These are phyloP conservation scores for Ustilago hordei DNA, from an alignment of 1,284 basidiomycete species.

Conservation along the genomic window DNA sequence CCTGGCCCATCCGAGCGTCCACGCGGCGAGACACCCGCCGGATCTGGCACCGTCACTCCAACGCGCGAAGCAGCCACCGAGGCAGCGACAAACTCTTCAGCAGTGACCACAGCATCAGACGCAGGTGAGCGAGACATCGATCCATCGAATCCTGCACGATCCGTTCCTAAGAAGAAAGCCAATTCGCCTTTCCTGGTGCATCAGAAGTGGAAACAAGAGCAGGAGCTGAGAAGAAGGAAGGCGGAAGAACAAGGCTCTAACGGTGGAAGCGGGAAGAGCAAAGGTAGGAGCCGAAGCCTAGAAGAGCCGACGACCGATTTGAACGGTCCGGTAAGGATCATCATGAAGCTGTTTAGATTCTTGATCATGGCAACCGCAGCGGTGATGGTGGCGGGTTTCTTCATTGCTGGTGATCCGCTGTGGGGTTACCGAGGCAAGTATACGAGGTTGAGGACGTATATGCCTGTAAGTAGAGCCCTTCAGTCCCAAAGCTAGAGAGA, in stretches of 20 bases:
- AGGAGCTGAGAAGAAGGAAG: slow-evolving; percentile 49
- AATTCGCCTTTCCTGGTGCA: slow-evolving; percentile 64
- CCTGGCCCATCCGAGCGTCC: slow-evolving; percentile 47
- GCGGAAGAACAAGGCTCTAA: slow-evolving; percentile 39
- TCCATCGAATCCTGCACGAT: slow-evolving; percentile 58
- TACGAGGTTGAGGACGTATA: slow-evolving; percentile 55
- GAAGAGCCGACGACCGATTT: slow-evolving; percentile 35
- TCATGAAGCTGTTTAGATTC: slow-evolving; percentile 24
- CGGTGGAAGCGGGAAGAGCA: slow-evolving; percentile 9
- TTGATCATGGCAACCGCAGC: slow-evolving; percentile 47
- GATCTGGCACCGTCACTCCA: slow-evolving; percentile 49
- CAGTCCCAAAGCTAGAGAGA: not conserved
- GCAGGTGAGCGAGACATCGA: slow-evolving; percentile 62
- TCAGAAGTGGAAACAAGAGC: slow-evolving; percentile 59
- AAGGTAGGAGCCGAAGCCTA: not conserved
- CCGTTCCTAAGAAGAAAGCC: slow-evolving; percentile 62
- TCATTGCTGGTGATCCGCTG: slow-evolving; percentile 61
- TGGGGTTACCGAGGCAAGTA: slow-evolving; percentile 68
- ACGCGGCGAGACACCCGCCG: slow-evolving; percentile 47
- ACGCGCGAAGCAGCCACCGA: slow-evolving; percentile 30
- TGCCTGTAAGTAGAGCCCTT: slow-evolving; percentile 56
- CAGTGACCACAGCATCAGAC: slow-evolving; percentile 15
- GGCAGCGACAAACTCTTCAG: not conserved
- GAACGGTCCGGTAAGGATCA: slow-evolving; percentile 18
- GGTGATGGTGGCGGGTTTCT: slow-evolving; percentile 33